Conservation (phyloP, 306 rosid species). For the Arachis stenosperma region DNA sequence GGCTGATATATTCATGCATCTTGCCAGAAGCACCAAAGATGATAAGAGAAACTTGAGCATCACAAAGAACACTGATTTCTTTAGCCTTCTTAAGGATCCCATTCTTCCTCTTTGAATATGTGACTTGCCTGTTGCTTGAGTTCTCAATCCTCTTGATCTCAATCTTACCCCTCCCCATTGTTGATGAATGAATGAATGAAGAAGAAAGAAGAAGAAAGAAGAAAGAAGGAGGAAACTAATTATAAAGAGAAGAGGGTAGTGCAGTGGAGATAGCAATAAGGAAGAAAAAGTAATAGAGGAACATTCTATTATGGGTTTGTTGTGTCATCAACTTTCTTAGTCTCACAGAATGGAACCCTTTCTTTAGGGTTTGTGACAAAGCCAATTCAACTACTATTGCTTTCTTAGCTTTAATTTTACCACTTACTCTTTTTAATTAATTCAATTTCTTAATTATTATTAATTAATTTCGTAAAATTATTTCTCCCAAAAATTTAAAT, state of each 20-base stretch:
- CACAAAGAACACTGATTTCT: constrained; percentile 87
- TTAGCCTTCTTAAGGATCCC: constrained; percentile 86
- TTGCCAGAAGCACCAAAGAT: constrained; percentile 65
- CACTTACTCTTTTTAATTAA: too few species aligned
- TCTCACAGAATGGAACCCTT: constrained; percentile 54
- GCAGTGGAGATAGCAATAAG: neutral
- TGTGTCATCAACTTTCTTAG: constrained; percentile 65
- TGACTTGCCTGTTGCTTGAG: constrained; percentile 82
- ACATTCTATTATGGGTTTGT: constrained; percentile 64
- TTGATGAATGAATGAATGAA: constrained; percentile 5
- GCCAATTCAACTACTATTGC: constrained; percentile 54
- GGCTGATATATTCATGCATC: constrained; percentile 74
- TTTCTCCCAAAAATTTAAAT: too few species aligned
- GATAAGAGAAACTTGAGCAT: constrained; percentile 78
- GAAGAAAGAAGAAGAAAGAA: constrained; percentile 26
- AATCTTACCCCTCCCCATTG: constrained; percentile 96
- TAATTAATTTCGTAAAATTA: too few species aligned
- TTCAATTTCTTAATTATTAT: too few species aligned
- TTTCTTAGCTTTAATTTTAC: constrained; percentile 28
- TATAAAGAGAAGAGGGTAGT: neutral
- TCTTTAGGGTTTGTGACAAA: constrained; percentile 66
- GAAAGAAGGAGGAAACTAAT: neutral
- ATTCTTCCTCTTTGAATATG: constrained; percentile 82
- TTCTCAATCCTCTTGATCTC: constrained; percentile 96
- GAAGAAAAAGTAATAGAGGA: constrained; percentile 41